Evolutionary conservation across 2,329 filamentous ascomycete genomes (phyloP).

Genomic region (Fusarium burgessii): DNA sequence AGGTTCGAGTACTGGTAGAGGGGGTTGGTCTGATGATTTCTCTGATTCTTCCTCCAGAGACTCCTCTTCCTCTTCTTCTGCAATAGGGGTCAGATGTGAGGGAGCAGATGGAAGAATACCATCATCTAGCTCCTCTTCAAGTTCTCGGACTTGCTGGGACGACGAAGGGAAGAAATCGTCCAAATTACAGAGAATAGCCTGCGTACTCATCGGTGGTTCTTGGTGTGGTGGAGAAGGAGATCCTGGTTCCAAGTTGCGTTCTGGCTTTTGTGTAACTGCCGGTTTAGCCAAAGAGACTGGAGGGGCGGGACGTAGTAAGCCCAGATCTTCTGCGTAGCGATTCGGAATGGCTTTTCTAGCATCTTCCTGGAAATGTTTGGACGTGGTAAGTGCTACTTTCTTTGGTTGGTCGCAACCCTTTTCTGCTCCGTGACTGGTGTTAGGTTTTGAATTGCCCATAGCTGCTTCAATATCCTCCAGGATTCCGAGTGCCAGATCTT

Average conservation of each 20-base stretch:
- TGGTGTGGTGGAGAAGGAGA: conserved; percentile 36
- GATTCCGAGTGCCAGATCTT: conserved; percentile 45
- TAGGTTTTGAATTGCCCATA: conserved; percentile 6
- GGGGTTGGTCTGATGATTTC: conserved; percentile 17
- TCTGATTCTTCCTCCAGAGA: conserved; percentile 28
- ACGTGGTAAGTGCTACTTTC: not conserved
- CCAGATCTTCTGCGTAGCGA: conserved; percentile 39
- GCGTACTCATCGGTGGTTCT: conserved; percentile 59
- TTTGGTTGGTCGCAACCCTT: not conserved
- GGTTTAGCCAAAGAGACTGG: conserved; percentile 5
- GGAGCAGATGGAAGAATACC: conserved; percentile 10
- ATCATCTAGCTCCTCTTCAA: conserved; percentile 55
- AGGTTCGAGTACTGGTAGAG: conserved; percentile 26
- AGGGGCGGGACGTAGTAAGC: conserved; percentile 21
- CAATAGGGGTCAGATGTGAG: conserved; percentile 17
- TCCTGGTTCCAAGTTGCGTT: conserved; percentile 17
- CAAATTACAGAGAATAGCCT: conserved; percentile 63
- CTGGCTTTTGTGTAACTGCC: not conserved
- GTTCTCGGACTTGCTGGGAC: conserved; percentile 66
- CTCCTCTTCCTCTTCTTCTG: conserved; percentile 26
- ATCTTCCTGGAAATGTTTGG: not conserved
- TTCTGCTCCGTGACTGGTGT: not conserved
- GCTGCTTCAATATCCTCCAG: conserved; percentile 40
- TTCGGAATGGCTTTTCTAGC: not conserved
- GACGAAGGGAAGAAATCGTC: conserved; percentile 68